These are phyloP conservation scores for Penicillium sp. DNA, from an alignment of 2,329 filamentous ascomycete species.

Conservation along the genomic window DNA sequence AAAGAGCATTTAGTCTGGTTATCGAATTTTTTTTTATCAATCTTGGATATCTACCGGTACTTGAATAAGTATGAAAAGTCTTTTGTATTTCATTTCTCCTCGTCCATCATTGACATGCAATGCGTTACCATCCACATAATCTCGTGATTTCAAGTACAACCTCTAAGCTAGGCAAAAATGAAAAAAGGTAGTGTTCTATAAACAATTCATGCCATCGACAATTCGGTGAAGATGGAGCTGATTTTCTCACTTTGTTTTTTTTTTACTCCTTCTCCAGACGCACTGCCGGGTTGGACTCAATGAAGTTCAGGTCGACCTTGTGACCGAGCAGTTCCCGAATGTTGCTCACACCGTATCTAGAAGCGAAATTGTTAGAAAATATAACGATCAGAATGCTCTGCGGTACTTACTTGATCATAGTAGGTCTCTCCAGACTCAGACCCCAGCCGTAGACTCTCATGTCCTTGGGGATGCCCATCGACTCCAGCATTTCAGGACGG, in stretches of 20 bases:
- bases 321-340: conserved; percentile 91
- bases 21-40: too few species aligned
- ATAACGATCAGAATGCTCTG: neutral
- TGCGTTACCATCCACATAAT: conserved; percentile 24
- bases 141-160: conserved; percentile 19
- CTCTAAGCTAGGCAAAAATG: conserved; percentile 19
- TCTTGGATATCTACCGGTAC: too few species aligned
- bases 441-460: conserved; percentile 95
- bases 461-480: conserved; percentile 89
- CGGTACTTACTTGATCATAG: conserved; percentile 83
- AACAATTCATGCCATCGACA: conserved; percentile 16
- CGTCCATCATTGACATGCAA: conserved; percentile 22
- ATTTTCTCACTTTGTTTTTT: conserved; percentile 6
- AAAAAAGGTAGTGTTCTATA: conserved; percentile 18
- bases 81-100: conserved; percentile 24
- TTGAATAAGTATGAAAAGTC: too few species aligned
- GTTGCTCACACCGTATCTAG: conserved; percentile 70
- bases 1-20: too few species aligned
- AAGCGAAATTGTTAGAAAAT: conserved; percentile 7
- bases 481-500: conserved; percentile 92
- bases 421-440: conserved; percentile 84
- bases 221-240: conserved; percentile 8
- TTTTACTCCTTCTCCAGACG: conserved; percentile 77
- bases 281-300: conserved; percentile 87
- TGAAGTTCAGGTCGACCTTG: conserved; percentile 91